Base-by-base conservation (phyloP, 2,329 filamentous ascomycete genomes). In the Sporothrix pallida region DNA sequence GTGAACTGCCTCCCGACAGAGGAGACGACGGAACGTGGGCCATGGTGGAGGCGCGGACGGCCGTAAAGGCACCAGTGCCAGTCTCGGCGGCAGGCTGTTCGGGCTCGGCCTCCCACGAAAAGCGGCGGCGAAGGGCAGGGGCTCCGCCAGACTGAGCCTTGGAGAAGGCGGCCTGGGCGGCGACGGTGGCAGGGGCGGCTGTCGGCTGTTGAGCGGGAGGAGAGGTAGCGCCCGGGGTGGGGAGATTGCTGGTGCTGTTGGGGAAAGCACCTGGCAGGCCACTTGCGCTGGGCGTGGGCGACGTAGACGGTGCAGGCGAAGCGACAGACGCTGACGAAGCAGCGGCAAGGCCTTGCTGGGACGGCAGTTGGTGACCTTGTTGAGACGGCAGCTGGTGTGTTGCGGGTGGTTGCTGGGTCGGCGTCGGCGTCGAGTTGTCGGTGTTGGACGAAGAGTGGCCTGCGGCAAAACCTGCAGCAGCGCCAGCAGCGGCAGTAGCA, bases 51-150 rank as follows among this genome's bases (percentile, higher is more conserved):
- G 62, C 42, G 15, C 62, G 42, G n/a, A 26, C 42, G 12, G 62
- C 62, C 10, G 62, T 48, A 44, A 48, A 48, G 5, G 62, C 62
- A 20, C n/a, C n/a, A 1, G 62, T 67, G 42, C 62, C 42, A 4
- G n/a, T 67, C 1, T 31, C 48, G 15, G 67, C 48, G 7, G 58
- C 13, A 31, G 58, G 10, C 15, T 67, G 63, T 63, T 82, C 81
- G 1, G 79, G 74, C 56, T 82, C 81, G 1, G 78, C 77, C 75
- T 86, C 84, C 84, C 84, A 86, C 3, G 84, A 86, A 73, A 85
- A 86, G 0, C 82, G 81, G 26, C 77, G 76, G 7, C 75, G 79
- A 0, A 74, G 48, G 12, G 12, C 54, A 6, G 63, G 48, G 1
- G 69, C 46, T 7, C 48, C 48, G 15, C n/a, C 15, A 17, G 48